Conservation (phyloP, 352 stramenopile genomes). For the Phytophthora cryptogea region DNA sequence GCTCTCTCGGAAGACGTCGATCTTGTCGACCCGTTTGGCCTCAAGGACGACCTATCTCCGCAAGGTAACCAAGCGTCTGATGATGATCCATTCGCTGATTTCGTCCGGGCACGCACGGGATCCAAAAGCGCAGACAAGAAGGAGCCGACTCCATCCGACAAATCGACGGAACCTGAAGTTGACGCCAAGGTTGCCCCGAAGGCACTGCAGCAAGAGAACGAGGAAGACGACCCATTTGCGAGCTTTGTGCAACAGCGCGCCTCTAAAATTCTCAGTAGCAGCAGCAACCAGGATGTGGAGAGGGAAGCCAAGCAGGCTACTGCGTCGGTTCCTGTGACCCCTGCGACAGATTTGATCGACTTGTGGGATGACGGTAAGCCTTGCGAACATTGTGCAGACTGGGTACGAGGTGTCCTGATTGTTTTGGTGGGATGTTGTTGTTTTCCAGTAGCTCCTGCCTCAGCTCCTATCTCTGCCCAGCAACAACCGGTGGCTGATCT, state of each 20-base stretch:
- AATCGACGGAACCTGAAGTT: constrained; percentile 3
- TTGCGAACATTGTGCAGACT: not conserved
- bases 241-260: constrained; percentile 64
- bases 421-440: constrained; percentile 8
- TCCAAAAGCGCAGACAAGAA: constrained; percentile 17
- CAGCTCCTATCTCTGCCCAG: constrained; percentile 4
- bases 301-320: constrained; percentile 26
- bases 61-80: constrained; percentile 38
- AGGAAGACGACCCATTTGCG: constrained; percentile 69
- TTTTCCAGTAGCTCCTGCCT: constrained; percentile 1
- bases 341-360: constrained; percentile 59
- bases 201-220: constrained; percentile 23
- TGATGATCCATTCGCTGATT: constrained; percentile 69
- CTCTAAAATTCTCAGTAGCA: constrained; percentile 41
- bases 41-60: constrained; percentile 13
- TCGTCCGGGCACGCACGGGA: constrained; percentile 48
- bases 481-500: constrained; percentile 21
- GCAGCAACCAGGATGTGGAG: constrained; percentile 25
- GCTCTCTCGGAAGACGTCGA: constrained; percentile 19
- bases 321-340: constrained; percentile 1
- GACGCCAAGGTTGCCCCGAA: constrained; percentile 13
- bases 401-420: constrained; percentile 3
- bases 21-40: constrained; percentile 36
- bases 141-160: not conserved
- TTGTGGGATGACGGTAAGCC: constrained; percentile 65